Evolutionary conservation across 2,329 filamentous ascomycete species (phyloP).

Genomic region (Lachnellula occidentalis): DNA sequence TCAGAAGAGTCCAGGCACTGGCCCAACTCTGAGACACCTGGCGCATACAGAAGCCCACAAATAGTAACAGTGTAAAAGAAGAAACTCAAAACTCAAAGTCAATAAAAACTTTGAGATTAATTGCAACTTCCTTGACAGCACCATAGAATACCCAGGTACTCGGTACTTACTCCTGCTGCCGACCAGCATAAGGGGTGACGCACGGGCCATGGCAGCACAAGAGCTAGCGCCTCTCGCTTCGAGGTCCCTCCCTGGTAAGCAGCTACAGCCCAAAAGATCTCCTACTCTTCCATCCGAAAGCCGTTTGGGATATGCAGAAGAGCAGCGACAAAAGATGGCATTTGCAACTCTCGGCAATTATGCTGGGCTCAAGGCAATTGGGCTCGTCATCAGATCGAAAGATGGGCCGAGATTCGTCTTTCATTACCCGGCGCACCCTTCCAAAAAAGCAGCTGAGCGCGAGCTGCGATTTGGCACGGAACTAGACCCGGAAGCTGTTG

Average conservation of each 20-base stretch:
- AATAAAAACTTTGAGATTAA: no score
- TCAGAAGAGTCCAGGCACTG: not conserved
- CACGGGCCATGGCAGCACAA: not conserved
- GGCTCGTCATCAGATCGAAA: slow-evolving; percentile 48
- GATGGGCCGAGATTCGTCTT: slow-evolving; percentile 80
- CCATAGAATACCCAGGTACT: no score
- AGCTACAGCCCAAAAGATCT: not conserved
- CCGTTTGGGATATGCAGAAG: not conserved
- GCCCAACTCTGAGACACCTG: not conserved
- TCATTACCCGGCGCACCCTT: slow-evolving; percentile 67
- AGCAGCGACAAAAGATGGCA: slow-evolving; percentile 9
- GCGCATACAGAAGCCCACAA: not conserved
- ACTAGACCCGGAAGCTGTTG: slow-evolving; percentile 24
- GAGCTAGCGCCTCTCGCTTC: not conserved
- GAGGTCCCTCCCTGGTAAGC: not conserved
- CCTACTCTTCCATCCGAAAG: not conserved
- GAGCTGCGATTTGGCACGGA: slow-evolving; percentile 29
- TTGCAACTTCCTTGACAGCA: no score
- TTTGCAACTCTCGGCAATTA: slow-evolving; percentile 29
- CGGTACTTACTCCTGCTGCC: not conserved
- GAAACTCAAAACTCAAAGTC: no score
- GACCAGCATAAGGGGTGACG: not conserved
- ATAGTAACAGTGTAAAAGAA: no score
- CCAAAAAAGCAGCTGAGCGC: slow-evolving; percentile 31
- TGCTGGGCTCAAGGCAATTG: slow-evolving; percentile 42